Evolutionary conservation across 2,329 filamentous ascomycete genomes (phyloP), one percentile per base, ranked within the genome.

Genomic region (Emmonsiellopsis sp.): DNA sequence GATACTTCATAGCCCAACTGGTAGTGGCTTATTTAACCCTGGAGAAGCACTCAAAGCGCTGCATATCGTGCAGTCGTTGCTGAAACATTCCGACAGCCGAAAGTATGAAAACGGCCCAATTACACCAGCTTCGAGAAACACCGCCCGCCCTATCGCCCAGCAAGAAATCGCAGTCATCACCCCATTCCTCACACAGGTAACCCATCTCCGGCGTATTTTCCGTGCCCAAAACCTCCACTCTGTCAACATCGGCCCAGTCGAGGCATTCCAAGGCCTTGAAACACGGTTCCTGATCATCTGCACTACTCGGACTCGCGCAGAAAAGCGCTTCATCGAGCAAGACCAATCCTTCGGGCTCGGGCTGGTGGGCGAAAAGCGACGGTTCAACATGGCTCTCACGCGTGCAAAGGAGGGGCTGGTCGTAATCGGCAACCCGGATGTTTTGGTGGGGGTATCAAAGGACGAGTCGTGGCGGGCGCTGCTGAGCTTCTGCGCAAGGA

Each of bases 211-310:
- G 37, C 54, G 61, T 3, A 38, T 62, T 7, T 69, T 74, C 11
- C 66, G 73, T 7, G 58, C 57, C 49, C 60, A 52, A 26, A 47
- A 61, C 6, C 57, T 73, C 7, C 65, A 66, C 59, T 62, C 66
- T 30, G 65, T 76, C 7, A 75, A 75, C 50, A 72, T 76, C 43
- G 73, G 73, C 1, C 73, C 73, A 2, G 60, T 74, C 35, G 73
- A 75, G 54, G 73, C 72, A 16, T 76, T 75, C 49, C 73, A 76
- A 55, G 73, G 73, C 0, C 62, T 75, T 5, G 73, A 76, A 57
- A 69, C 65, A 43, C 63, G 70, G 9, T 67, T 74, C 32, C 68
- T 76, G 11, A 71, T 76, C 46, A 59, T 76, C 6, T 75, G 72
- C 55, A 76, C 72, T 2, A 76, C 73, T 41, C 59, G 73, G 26